phyloP scores from a whole-genome alignment of 768 basidiomycete genomes.

The Cyathus striatus region DNA sequence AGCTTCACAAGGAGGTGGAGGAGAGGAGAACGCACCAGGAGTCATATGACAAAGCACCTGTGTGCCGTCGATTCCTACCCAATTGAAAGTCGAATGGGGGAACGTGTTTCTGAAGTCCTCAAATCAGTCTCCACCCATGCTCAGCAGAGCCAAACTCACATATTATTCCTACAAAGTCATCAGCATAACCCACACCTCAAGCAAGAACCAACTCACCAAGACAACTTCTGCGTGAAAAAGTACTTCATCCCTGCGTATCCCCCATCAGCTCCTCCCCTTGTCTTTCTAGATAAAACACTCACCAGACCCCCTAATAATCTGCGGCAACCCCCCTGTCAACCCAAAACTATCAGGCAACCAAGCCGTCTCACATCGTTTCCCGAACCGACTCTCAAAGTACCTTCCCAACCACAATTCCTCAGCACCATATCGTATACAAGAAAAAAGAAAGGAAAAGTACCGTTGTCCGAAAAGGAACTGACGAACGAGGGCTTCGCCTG shows the following conservation, averaged over 20 bases:
- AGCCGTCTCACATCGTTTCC: slow-evolving; percentile 62
- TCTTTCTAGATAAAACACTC: slow-evolving; percentile 2
- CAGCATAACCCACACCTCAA: not conserved
- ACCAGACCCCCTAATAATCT: slow-evolving; percentile 69
- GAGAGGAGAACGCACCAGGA: slow-evolving; percentile 42
- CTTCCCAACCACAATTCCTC: too few relatives aligned
- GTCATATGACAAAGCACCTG: slow-evolving; percentile 98
- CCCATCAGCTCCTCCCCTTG: not conserved
- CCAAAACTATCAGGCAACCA: slow-evolving; percentile 95
- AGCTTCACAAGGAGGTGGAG: not conserved
- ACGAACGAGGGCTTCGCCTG: slow-evolving; percentile 88
- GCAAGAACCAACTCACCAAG: slow-evolving; percentile 53
- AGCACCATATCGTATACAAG: too few relatives aligned
- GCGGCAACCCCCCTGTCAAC: slow-evolving; percentile 86
- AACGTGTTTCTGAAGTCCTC: slow-evolving; percentile 64
- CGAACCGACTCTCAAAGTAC: slow-evolving; percentile 66
- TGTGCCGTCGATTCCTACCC: slow-evolving; percentile 91
- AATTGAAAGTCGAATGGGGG: slow-evolving; percentile 96
- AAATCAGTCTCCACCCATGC: not conserved
- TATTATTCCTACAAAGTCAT: slow-evolving; percentile 58
- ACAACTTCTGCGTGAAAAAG: slow-evolving; percentile 97
- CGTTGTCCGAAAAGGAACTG: slow-evolving; percentile 92
- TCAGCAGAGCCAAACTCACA: slow-evolving; percentile 36
- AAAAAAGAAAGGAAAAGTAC: too few relatives aligned
- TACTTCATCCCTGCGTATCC: slow-evolving; percentile 68